Evolutionary conservation across 352 stramenopile species (phyloP).

Genomic region (Globisporangium emineosum): DNA sequence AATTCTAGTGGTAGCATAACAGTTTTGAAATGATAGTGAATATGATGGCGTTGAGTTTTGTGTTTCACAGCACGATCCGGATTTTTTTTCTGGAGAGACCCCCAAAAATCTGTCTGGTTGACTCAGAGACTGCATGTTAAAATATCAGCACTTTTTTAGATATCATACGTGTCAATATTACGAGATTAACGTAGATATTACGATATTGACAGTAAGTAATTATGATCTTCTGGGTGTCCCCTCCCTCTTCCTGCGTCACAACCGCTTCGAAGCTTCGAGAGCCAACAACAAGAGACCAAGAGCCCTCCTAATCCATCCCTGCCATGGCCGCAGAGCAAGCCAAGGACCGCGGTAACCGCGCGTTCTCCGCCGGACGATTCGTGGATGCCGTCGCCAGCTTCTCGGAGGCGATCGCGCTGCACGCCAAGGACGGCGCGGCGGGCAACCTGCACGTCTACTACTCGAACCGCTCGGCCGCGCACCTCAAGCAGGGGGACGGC

Average conservation of each 20-base stretch:
- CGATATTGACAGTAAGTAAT: no score
- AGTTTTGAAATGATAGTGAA: no score
- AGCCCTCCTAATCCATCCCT: neutral
- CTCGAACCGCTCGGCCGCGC: constrained; percentile 82
- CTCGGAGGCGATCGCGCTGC: constrained; percentile 74
- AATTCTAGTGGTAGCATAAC: no score
- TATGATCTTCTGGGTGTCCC: no score
- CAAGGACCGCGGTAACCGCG: constrained; percentile 83
- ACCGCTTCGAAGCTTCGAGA: constrained; percentile 14
- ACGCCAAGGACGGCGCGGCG: constrained; percentile 26
- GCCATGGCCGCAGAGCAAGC: constrained; percentile 83
- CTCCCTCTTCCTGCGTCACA: neutral
- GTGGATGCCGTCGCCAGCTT: constrained; percentile 67
- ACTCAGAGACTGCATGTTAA: no score
- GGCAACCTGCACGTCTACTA: constrained; percentile 67
- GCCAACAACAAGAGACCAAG: neutral
- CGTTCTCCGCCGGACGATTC: constrained; percentile 70
- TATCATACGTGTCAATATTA: no score
- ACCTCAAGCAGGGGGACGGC: constrained; percentile 79
- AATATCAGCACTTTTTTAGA: no score
- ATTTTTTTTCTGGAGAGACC: no score
- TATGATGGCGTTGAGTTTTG: no score
- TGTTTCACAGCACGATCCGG: no score
- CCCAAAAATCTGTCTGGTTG: no score
- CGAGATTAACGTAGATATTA: no score